Base-by-base conservation (phyloP, 805 yeast genomes). In the Candida caryicola region DNA sequence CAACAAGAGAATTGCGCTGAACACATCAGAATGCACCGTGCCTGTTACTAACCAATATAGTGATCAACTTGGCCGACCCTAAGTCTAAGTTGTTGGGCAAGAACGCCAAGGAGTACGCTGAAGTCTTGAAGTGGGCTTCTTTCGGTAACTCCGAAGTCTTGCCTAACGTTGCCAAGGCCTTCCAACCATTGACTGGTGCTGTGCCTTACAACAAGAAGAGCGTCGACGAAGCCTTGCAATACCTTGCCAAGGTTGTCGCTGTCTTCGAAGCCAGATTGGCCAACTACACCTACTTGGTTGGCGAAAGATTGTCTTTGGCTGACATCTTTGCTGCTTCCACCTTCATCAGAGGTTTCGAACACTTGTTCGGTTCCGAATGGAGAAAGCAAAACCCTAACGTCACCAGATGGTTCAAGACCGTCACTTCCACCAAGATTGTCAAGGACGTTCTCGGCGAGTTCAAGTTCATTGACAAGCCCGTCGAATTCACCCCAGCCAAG, bases 141-240 rank as follows among this genome's bases (percentile, higher is more conserved):
- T 68, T 85, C 51, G 72, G 80, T 61, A 86, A 83, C 73, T 54
- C 76, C 51, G 96, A 90, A 53, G 51, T 84, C 41, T 59, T 82
- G 49, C 54, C 68, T 33, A 53, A 64, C 41, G 51, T 36, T 25
- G 34, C 75, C 41, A 53, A 47, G 27, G 76, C 77, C 48, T 77
- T 86, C 65, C 59, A 60, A 43, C 84, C 88, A 51, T 57, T 84
- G 39, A 55, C 64, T 33, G 96, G 96, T 54, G 64, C 57, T 37
- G 60, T 47, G 38, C 90, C 95, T 48, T 87, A 78, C 82, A 82
- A 85, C 83, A 84, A 85, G 78, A 82, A 81, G 67, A 43, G 55
- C 45, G 76, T 75, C 43, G 85, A 82, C 41, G 71, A 66, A 27
- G 67, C 67, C 31, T 39, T 39, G 17, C 74, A 54, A 16, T 48